Percentiles rank a stretch among this genome's conserved stretches.
Conservation (phyloP, 805 yeast species). For the Hermanozyma aechmeae region DNA sequence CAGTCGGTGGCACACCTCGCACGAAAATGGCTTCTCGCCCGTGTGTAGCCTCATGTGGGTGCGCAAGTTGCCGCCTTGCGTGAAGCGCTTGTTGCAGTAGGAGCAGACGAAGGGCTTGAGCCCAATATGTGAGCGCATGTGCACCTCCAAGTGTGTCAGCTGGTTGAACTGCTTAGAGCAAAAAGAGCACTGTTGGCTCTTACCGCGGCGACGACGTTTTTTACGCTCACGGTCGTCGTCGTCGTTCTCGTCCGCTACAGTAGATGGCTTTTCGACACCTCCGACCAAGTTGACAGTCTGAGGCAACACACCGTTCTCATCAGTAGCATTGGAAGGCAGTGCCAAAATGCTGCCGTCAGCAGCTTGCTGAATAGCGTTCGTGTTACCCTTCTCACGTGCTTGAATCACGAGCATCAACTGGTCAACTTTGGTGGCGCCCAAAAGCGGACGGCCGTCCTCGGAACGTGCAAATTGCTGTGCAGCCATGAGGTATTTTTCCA, state of each 20-base stretch:
- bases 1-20: slow-evolving; percentile 64
- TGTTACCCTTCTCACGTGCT: slow-evolving; percentile 71
- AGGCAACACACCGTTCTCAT: slow-evolving; percentile 37
- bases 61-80: slow-evolving; percentile 84
- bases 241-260: slow-evolving; percentile 10
- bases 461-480: slow-evolving; percentile 38
- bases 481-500: slow-evolving; percentile 28
- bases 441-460: slow-evolving; percentile 58
- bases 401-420: slow-evolving; percentile 86
- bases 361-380: slow-evolving; percentile 53
- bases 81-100: slow-evolving; percentile 71
- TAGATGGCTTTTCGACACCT: slow-evolving; percentile 59
- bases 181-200: slow-evolving; percentile 62
- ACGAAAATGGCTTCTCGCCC: slow-evolving; percentile 84
- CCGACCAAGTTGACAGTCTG: slow-evolving; percentile 59
- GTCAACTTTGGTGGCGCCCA: slow-evolving; percentile 87
- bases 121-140: slow-evolving; percentile 80
- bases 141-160: slow-evolving; percentile 87
- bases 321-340: slow-evolving; percentile 12
- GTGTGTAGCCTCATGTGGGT: slow-evolving; percentile 84
- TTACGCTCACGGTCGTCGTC: slow-evolving; percentile 10
- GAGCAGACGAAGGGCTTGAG: slow-evolving; percentile 75
- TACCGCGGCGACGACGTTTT: slow-evolving; percentile 20
- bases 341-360: slow-evolving; percentile 65
- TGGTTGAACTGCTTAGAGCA: slow-evolving; percentile 80